Evolutionary conservation across 495 filamentous ascomycete genomes (phyloP).

Genomic region (Baudoinia panamericana): DNA sequence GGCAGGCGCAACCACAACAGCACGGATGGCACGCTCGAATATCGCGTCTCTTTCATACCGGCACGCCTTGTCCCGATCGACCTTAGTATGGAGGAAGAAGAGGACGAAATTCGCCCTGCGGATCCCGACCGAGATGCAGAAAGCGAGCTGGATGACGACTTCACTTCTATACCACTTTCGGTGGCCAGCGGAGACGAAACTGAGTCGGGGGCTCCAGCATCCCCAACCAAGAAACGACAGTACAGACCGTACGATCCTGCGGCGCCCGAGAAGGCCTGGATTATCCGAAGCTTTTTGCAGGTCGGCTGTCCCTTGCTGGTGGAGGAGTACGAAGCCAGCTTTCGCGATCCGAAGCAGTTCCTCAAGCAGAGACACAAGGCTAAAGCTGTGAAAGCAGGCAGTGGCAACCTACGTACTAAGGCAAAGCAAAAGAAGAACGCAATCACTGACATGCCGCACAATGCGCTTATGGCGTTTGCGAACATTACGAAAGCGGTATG

Average conservation of each 20-base stretch:
- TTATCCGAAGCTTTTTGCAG: slow-evolving; percentile 57
- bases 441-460: slow-evolving; percentile 12
- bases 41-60: slow-evolving; percentile 67
- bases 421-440: slow-evolving; percentile 6
- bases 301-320: slow-evolving; percentile 60
- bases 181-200: slow-evolving; percentile 15
- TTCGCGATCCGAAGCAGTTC: slow-evolving; percentile 39
- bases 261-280: slow-evolving; percentile 55
- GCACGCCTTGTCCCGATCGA: slow-evolving; percentile 64
- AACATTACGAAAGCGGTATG: slow-evolving; percentile 12
- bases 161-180: slow-evolving; percentile 13
- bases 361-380: slow-evolving; percentile 17
- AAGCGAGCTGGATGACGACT: slow-evolving; percentile 15
- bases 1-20: slow-evolving; percentile 53
- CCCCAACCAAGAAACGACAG: slow-evolving; percentile 40
- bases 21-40: slow-evolving; percentile 61
- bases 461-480: slow-evolving; percentile 15
- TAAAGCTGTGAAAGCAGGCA: slow-evolving; percentile 5
- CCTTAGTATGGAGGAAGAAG: slow-evolving; percentile 38
- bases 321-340: slow-evolving; percentile 60
- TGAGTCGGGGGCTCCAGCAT: slow-evolving; percentile 19
- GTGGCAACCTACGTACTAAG: background rate
- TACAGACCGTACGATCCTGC: slow-evolving; percentile 55
- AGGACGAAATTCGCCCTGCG: slow-evolving; percentile 28
- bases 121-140: slow-evolving; percentile 37